Percentiles rank a stretch among this genome's conserved stretches.
These are phyloP conservation scores for Colletotrichum simmondsii DNA, from an alignment of 2,329 filamentous ascomycete genomes.

Conservation along the genomic window DNA sequence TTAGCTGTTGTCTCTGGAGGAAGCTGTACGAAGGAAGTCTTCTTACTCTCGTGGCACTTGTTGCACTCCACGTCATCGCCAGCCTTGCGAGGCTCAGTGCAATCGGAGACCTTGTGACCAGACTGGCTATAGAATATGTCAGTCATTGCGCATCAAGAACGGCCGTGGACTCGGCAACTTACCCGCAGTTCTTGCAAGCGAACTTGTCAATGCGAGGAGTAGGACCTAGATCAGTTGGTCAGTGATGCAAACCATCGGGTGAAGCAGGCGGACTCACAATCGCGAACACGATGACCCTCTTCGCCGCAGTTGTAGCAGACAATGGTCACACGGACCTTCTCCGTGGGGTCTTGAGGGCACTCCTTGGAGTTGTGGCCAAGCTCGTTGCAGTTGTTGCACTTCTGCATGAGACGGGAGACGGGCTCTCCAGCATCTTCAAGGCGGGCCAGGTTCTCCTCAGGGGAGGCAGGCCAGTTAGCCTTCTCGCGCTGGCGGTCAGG, in stretches of 20 bases:
- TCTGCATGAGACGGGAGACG: conserved; percentile 66
- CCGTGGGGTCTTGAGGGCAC: conserved; percentile 68
- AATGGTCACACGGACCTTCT: conserved; percentile 58
- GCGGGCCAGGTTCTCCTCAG: conserved; percentile 71
- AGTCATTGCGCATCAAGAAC: conserved; percentile 2
- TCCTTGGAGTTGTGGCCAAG: conserved; percentile 71
- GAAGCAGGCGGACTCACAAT: conserved; percentile 64
- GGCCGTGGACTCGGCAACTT: conserved; percentile 29
- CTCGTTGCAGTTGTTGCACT: conserved; percentile 73
- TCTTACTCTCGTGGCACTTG: conserved; percentile 71
- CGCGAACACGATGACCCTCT: conserved; percentile 73
- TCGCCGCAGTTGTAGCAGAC: conserved; percentile 74
- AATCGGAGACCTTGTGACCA: conserved; percentile 63
- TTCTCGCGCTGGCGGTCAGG: conserved; percentile 69
- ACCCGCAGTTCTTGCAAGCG: conserved; percentile 77
- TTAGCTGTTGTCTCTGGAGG: neutral
- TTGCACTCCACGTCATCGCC: conserved; percentile 70
- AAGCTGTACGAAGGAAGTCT: conserved; percentile 38
- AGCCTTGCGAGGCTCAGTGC: conserved; percentile 69
- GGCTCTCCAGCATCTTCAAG: conserved; percentile 74
- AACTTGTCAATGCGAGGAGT: conserved; percentile 71
- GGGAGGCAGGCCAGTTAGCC: conserved; percentile 67
- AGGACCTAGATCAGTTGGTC: conserved; percentile 54
- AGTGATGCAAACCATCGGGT: neutral
- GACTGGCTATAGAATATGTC: conserved; percentile 49